Evolutionary conservation across 2,329 filamentous ascomycete genomes (phyloP).

Genomic region (Helotiales sp.): DNA sequence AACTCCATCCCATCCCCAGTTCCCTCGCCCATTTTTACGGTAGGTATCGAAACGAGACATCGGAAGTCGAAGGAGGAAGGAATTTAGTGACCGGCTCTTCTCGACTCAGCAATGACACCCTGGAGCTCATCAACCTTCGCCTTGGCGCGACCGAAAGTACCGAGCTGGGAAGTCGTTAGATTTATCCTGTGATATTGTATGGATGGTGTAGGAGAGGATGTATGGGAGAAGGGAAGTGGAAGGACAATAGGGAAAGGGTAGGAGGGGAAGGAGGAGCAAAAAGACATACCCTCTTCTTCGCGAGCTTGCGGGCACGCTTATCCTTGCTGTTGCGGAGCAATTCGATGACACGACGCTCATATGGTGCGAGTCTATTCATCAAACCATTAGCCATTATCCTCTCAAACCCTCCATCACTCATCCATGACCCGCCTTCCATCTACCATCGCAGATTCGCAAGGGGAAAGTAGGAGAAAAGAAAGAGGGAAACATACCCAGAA

Average conservation of each 20-base stretch:
- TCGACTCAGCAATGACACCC: constrained; percentile 95
- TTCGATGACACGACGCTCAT: constrained; percentile 99
- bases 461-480: neutral
- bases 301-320: constrained; percentile 98
- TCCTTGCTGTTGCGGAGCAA: constrained; percentile 98
- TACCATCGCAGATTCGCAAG: too few species aligned
- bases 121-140: constrained; percentile 99
- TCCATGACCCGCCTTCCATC: neutral
- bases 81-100: constrained; percentile 71
- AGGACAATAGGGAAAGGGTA: neutral
- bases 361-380: constrained; percentile 72
- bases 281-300: constrained; percentile 90
- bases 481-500: constrained; percentile 68
- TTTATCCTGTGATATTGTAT: neutral
- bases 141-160: constrained; percentile 98
- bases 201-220: too few species aligned
- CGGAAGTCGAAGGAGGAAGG: constrained; percentile 18
- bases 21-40: constrained; percentile 13
- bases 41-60: constrained; percentile 18
- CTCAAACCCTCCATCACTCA: too few species aligned
- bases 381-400: neutral
- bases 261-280: constrained; percentile 2
- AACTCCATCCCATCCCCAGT: constrained; percentile 24
- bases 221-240: too few species aligned
- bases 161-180: constrained; percentile 63